Percentiles rank a stretch among this genome's conserved stretches.
Conservation (phyloP, 192 early-diverging fungal species). For the Dimargaris xerosporica region DNA sequence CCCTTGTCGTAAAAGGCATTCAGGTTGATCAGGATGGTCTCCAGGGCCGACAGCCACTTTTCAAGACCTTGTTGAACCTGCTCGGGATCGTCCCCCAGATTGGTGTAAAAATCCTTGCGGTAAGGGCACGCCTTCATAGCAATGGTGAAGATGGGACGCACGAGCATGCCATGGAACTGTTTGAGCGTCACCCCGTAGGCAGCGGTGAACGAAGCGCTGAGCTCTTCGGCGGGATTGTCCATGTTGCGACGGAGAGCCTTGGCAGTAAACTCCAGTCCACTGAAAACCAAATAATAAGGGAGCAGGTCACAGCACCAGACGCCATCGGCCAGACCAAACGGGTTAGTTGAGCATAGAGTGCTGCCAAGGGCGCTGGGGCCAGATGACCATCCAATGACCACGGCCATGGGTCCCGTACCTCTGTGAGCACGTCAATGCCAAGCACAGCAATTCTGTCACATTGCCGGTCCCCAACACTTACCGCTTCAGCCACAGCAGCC, state of each 20-base stretch:
- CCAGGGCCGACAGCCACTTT: constrained; percentile 59
- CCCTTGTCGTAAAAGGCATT: constrained; percentile 37
- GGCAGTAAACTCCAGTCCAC: constrained; percentile 65
- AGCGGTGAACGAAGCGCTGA: constrained; percentile 52
- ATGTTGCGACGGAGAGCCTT: constrained; percentile 47
- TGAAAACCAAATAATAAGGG: no score
- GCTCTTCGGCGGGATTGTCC: constrained; percentile 35
- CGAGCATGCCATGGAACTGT: constrained; percentile 50
- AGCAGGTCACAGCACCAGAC: neutral
- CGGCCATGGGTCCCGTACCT: no score
- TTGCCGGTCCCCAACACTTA: constrained; percentile 17
- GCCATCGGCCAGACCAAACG: constrained; percentile 5
- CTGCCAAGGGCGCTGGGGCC: neutral
- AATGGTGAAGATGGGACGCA: constrained; percentile 50
- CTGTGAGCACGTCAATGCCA: neutral
- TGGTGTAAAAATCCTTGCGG: constrained; percentile 76
- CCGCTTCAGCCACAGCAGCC: constrained; percentile 87
- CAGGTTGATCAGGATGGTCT: constrained; percentile 48
- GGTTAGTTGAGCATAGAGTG: constrained; percentile 4
- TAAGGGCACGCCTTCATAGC: constrained; percentile 83
- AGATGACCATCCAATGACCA: neutral
- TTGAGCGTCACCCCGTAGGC: constrained; percentile 55
- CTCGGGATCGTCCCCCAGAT: constrained; percentile 50
- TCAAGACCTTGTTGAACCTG: constrained; percentile 40
- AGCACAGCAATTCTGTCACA: neutral